Evolutionary conservation across 345 rosid species (phyloP).

Genomic region (Populus ilicifolia): DNA sequence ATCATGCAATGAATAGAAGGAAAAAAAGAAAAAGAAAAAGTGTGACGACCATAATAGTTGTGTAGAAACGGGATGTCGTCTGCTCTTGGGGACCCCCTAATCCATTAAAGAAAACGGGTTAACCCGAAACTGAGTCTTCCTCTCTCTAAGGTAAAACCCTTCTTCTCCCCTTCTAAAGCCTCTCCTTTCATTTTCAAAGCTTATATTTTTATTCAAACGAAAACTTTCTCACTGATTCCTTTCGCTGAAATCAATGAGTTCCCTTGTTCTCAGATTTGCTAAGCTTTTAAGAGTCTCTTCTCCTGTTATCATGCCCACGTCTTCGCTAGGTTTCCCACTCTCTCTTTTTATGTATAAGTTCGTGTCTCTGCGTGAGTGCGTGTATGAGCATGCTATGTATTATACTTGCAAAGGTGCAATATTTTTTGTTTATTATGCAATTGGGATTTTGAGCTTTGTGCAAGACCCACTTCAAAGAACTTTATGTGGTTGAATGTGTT

Average conservation of each 20-base stretch:
- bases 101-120: too few relatives aligned
- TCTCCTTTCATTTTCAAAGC: too few relatives aligned
- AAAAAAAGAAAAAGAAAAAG: too few relatives aligned
- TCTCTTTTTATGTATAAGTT: background rate
- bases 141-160: conserved; percentile 23
- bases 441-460: background rate
- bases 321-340: conserved; percentile 33
- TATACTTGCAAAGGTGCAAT: background rate
- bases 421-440: background rate
- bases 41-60: too few relatives aligned
- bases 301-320: conserved; percentile 2
- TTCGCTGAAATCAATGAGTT: conserved; percentile 22
- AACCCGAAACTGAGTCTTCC: too few relatives aligned
- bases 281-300: conserved; percentile 25
- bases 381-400: background rate
- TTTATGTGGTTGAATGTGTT: background rate
- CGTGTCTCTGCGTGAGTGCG: background rate
- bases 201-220: too few relatives aligned
- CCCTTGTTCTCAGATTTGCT: conserved; percentile 29
- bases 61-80: too few relatives aligned
- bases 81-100: too few relatives aligned
- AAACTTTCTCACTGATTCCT: background rate
- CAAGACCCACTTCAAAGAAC: background rate
- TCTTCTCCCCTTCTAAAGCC: conserved; percentile 6
- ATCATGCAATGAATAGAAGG: too few relatives aligned